Percentiles rank a stretch among this genome's conserved stretches.
These are phyloP conservation scores for Paramecium sonneborni DNA, from an alignment of 73 alveolate genomes.

Conservation along the genomic window DNA sequence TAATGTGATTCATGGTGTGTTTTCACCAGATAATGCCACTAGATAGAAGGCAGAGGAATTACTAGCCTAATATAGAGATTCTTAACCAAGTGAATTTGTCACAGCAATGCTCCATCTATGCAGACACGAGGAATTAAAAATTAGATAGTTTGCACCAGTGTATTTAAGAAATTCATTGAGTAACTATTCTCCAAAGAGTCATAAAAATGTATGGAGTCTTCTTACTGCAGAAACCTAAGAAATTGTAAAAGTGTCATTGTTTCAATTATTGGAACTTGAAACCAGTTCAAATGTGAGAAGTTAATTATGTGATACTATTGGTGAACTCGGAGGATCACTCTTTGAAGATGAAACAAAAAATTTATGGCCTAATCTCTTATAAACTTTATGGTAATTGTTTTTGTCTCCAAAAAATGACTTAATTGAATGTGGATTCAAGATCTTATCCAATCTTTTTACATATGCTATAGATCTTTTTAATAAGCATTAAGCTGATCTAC, in stretches of 20 bases:
- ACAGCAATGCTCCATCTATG: conserved; percentile 65
- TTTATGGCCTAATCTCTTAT: conserved; percentile 61
- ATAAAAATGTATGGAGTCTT: conserved; percentile 73
- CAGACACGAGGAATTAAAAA: conserved; percentile 63
- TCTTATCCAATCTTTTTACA: conserved; percentile 57
- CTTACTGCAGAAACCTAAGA: conserved; percentile 69
- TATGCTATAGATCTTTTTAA: conserved; percentile 65
- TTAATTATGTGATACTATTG: conserved; percentile 76
- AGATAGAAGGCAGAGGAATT: conserved; percentile 76
- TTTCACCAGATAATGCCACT: conserved; percentile 70
- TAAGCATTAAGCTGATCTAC: conserved; percentile 31
- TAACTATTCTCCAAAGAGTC: conserved; percentile 61
- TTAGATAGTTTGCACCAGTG: conserved; percentile 69
- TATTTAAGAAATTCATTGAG: conserved; percentile 73
- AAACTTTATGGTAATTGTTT: conserved; percentile 63
- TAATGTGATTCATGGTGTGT: conserved; percentile 7
- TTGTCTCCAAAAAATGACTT: conserved; percentile 39
- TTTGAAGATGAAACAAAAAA: conserved; percentile 62
- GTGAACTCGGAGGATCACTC: conserved; percentile 73
- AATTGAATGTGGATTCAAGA: conserved; percentile 64
- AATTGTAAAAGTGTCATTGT: conserved; percentile 61
- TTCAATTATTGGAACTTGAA: conserved; percentile 64
- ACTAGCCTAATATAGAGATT: conserved; percentile 67
- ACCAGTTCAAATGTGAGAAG: conserved; percentile 67
- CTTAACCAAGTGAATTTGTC: conserved; percentile 75